phyloP scores from a whole-genome alignment of 768 basidiomycete genomes.

The Trametopsis cervina region DNA sequence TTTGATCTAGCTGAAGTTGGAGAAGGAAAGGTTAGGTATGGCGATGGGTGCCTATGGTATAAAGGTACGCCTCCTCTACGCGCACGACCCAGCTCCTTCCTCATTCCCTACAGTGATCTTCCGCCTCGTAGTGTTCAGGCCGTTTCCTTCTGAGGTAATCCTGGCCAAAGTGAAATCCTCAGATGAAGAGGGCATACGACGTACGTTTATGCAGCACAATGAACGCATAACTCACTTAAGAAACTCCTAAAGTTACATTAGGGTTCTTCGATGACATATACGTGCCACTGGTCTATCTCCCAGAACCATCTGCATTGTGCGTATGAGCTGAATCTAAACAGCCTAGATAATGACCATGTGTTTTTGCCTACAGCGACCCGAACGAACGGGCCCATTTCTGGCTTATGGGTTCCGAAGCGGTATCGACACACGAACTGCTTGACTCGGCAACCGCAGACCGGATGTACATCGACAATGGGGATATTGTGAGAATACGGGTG shows the following conservation, averaged over 20 bases:
- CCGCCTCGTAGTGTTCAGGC: slow-evolving; percentile 84
- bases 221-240: background rate
- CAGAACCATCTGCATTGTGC: slow-evolving; percentile 75
- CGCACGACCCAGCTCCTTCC: too few relatives aligned
- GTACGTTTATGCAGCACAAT: slow-evolving; percentile 37
- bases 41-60: slow-evolving; percentile 94
- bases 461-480: slow-evolving; percentile 78
- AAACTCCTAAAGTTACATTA: slow-evolving; percentile 52
- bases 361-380: slow-evolving; percentile 58
- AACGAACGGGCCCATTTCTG: slow-evolving; percentile 83
- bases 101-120: slow-evolving; percentile 58
- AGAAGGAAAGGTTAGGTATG: slow-evolving; percentile 90
- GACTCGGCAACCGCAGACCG: slow-evolving; percentile 59
- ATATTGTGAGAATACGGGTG: slow-evolving; percentile 70
- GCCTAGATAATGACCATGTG: background rate
- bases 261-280: slow-evolving; percentile 96
- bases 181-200: slow-evolving; percentile 75
- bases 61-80: slow-evolving; percentile 49
- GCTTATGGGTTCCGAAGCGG: slow-evolving; percentile 53
- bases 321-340: background rate
- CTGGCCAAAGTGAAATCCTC: slow-evolving; percentile 85
- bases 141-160: slow-evolving; percentile 85
- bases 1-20: slow-evolving; percentile 84
- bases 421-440: slow-evolving; percentile 53
- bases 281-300: slow-evolving; percentile 72